These are phyloP conservation scores for Gillenia trifoliata DNA, from an alignment of 306 rosid species.

Conservation along the genomic window DNA sequence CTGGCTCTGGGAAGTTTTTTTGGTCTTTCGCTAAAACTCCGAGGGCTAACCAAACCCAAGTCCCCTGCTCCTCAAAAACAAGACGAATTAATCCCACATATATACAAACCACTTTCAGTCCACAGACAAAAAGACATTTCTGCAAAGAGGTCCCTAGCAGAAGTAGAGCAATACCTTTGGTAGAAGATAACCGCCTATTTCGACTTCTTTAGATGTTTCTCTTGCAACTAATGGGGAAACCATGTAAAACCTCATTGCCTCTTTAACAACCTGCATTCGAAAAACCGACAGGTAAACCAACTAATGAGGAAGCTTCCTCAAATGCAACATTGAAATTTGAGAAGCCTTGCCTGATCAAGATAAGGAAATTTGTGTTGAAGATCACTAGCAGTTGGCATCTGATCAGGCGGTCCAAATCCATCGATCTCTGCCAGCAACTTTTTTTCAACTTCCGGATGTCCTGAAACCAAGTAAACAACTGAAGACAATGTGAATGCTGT, in stretches of 20 bases:
- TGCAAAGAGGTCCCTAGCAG: background rate
- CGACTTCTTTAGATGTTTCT: conserved; percentile 74
- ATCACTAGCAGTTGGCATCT: conserved; percentile 55
- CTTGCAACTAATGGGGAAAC: conserved; percentile 93
- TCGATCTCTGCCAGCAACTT: conserved; percentile 72
- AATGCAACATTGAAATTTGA: background rate
- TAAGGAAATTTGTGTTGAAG: conserved; percentile 76
- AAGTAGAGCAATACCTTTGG: conserved; percentile 58
- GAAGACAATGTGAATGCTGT: conserved; percentile 78
- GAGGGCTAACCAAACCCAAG: conserved; percentile 94
- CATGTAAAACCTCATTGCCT: conserved; percentile 70
- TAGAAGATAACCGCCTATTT: conserved; percentile 84
- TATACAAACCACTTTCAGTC: background rate
- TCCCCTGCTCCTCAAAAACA: conserved; percentile 51
- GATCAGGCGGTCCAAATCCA: conserved; percentile 48
- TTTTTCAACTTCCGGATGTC: conserved; percentile 71
- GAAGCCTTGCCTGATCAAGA: conserved; percentile 59
- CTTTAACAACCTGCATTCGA: conserved; percentile 73
- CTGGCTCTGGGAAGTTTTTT: conserved; percentile 79
- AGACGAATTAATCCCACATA: background rate
- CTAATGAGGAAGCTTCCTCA: background rate
- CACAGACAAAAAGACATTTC: background rate
- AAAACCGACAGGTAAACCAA: background rate
- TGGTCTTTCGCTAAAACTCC: conserved; percentile 94
- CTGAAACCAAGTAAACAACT: conserved; percentile 71